Evolutionary conservation across 2,329 filamentous ascomycete species (phyloP), one percentile per base, ranked within the genome.

Genomic region (Diaporthe sp.): DNA sequence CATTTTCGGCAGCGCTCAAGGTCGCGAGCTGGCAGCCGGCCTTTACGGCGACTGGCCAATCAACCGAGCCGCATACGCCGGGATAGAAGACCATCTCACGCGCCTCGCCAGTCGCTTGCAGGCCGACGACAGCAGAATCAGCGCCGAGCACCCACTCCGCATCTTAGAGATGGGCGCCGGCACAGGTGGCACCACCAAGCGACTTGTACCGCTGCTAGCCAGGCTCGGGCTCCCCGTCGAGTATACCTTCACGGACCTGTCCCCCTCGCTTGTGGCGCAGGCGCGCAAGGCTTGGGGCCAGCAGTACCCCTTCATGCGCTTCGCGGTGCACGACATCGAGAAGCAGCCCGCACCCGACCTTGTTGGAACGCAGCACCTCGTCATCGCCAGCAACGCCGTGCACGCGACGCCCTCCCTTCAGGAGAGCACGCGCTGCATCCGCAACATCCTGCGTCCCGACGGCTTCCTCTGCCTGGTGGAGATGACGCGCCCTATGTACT

Each of bases 171-270:
- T 60, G 57, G 57, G 57, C 10, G 57, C 57, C 15, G 57, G 57
- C 31, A 60, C 57, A 5, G 57, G 39, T 2, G 58, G 58, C 28
- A 62, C 58, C 8, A 62, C 58, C 7, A 72, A 49, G 22, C 15
- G 22, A 13, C 51, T 76, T 0, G 76, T 83, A 15, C 80, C 80
- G 0, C 31, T 80, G 1, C 78, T 86, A 2, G 79, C 78, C 1
- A 31, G 58, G 0, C 76, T 80, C 2, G 80, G 80, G 8, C 72
- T 82, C 0, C 78, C 81, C 0, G 79, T 84, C 34, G 79, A 81
- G 57, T 87, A 87, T 75, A 84, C 82, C 0, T 84, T 86, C 71
- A 86, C 86, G 1, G 85, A 87, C 55, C 75, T 87, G 2, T 79
- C 83, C 2, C 44, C 80, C 1, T 80, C 81, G 0, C 78, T 86